These are phyloP conservation scores for Eucalyptus pumila DNA, from an alignment of 345 rosid species.

Conservation along the genomic window DNA sequence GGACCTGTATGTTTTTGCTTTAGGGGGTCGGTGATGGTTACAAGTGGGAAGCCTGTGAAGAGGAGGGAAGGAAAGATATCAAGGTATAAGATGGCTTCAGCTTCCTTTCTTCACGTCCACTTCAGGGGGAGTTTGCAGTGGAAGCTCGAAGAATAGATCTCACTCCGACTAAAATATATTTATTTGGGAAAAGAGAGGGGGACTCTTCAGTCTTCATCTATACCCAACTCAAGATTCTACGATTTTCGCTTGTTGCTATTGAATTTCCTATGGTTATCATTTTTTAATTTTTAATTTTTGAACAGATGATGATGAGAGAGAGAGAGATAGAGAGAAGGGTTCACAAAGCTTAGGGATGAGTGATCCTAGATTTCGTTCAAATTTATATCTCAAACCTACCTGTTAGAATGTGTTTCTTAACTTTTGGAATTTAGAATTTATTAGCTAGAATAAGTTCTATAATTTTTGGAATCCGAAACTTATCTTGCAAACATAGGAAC, in stretches of 20 bases:
- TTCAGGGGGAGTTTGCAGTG: not conserved
- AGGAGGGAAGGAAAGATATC: not conserved
- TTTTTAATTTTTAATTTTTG: not conserved
- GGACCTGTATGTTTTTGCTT: not conserved
- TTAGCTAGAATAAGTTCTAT: fast-evolving
- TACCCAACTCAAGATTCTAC: not conserved
- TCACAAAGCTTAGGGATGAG: fast-evolving
- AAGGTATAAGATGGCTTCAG: not conserved
- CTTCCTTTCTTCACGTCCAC: not conserved
- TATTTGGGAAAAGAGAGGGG: not conserved
- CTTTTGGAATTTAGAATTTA: no score
- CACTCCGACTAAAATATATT: not conserved
- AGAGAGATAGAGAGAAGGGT: not conserved
- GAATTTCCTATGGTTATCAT: not conserved
- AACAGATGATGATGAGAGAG: not conserved
- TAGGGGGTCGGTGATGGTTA: not conserved
- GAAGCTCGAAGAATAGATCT: not conserved
- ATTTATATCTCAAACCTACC: fast-evolving
- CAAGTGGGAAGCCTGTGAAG: not conserved
- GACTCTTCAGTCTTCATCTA: not conserved
- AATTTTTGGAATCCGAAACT: no score
- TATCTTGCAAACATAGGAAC: no score
- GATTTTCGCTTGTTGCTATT: not conserved
- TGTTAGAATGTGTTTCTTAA: no score
- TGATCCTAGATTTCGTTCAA: fast-evolving